These are phyloP conservation scores for Talaromyces liani DNA, from an alignment of 495 filamentous ascomycete genomes.

Conservation along the genomic window DNA sequence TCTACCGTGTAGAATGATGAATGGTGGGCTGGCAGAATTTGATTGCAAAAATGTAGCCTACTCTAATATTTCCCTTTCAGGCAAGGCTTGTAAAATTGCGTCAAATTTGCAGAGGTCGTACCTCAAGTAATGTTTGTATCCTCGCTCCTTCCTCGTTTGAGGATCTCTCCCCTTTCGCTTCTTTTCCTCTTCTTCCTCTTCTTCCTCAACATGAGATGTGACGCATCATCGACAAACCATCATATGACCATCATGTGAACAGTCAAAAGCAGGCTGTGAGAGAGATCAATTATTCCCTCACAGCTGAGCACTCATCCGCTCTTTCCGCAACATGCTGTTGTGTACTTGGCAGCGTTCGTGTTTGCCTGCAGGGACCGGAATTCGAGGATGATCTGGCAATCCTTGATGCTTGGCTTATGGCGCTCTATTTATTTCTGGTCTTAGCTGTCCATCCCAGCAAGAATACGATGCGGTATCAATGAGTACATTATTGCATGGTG, in stretches of 20 bases:
- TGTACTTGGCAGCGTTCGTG: not conserved
- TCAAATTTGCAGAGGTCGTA: not conserved
- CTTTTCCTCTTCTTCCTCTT: not conserved
- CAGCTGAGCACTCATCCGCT: not conserved
- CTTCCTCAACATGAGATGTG: not conserved
- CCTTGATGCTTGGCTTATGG: not conserved
- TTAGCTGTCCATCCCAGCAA: not conserved
- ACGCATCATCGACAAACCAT: not conserved
- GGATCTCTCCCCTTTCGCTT: not conserved
- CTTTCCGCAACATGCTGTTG: not conserved
- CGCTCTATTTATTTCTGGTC: not conserved
- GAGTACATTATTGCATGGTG: not conserved
- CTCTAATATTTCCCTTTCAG: not conserved
- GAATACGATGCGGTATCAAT: not conserved
- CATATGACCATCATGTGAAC: not conserved
- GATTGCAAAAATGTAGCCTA: not conserved
- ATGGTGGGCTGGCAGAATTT: not conserved
- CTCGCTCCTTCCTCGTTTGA: not conserved
- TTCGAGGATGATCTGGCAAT: not conserved
- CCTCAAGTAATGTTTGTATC: not conserved
- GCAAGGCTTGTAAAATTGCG: not conserved
- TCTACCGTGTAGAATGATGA: not conserved
- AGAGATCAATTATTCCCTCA: not conserved
- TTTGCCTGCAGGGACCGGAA: not conserved
- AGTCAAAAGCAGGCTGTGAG: not conserved